Percentiles rank a stretch among this genome's conserved stretches.
Conservation (phyloP, 1,284 basidiomycete species). For the Volvariella volvacea region DNA sequence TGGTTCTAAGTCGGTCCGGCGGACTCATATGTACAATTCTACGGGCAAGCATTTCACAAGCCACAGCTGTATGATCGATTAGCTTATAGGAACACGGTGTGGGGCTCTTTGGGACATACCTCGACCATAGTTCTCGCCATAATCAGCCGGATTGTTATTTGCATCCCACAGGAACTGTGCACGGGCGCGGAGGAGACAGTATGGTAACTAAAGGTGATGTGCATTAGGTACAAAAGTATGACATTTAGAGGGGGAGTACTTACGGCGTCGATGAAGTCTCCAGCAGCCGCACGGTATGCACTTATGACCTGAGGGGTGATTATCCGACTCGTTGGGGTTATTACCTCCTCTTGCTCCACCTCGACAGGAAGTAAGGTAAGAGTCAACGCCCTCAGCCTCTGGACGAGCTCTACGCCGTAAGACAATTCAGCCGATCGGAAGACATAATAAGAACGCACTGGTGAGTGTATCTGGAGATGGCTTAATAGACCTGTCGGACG, state of each 20-base stretch:
- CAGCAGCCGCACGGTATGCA: constrained; percentile 60
- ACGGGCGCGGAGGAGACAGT: constrained; percentile 75
- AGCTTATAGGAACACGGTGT: constrained; percentile 6
- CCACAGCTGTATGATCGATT: constrained; percentile 43
- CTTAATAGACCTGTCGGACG: constrained; percentile 40
- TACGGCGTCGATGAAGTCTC: constrained; percentile 78
- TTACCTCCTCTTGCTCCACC: constrained; percentile 54
- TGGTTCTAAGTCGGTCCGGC: constrained; percentile 53
- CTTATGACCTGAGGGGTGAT: constrained; percentile 66
- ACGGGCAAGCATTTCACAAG: constrained; percentile 86
- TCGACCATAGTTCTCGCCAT: constrained; percentile 78
- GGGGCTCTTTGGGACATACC: constrained; percentile 33
- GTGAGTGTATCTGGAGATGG: constrained; percentile 67
- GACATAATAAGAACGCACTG: constrained; percentile 38
- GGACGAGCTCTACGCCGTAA: constrained; percentile 64
- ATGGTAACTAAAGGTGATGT: constrained; percentile 49
- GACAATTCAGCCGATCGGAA: neutral
- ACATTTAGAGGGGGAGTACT: constrained; percentile 17
- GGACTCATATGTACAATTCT: constrained; percentile 68
- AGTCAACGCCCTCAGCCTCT: constrained; percentile 73
- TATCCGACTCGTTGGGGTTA: constrained; percentile 61
- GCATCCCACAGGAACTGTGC: constrained; percentile 76
- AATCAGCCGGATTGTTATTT: constrained; percentile 71
- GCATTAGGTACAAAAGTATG: constrained; percentile 1
- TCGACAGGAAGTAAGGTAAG: constrained; percentile 77